Evolutionary conservation across 2,329 filamentous ascomycete genomes (phyloP), one percentile per base, ranked within the genome.

Genomic region (Neopestalotiopsis sp.): DNA sequence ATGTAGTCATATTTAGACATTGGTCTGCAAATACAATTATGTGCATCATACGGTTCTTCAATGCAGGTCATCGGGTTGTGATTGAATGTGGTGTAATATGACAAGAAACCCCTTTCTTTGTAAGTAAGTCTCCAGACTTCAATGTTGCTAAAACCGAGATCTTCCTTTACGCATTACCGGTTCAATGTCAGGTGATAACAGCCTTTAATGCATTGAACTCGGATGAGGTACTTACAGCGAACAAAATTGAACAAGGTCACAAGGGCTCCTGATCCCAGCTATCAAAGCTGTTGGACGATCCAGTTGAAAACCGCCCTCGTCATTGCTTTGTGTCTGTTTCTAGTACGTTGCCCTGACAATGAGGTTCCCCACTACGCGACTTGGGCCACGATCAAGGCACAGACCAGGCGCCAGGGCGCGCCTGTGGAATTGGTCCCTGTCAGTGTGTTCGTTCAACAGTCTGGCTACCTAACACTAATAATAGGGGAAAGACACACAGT

Each of bases 291-390:
- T 10, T 38, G 20, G 14, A 58, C 13, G 14, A 58, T 17, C 56
- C 17, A 58, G 12, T 20, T 49, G 42, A 49, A 49, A 49, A n/a
- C 24, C 24, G 20, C 57, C 57, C 28, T 59, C 57, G 57, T 59
- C 30, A 34, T 20, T 62, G 59, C 30, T 59, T 30, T 59, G 24
- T 34, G 30, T 14, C 20, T 34, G 30, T 56, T 17, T 17, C 34
- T 17, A 40, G 59, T 17, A 30, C 69, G 75, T 78, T 77, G 75
- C 76, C 73, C 75, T 74, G 75, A 73, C 75, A 75, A 77, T 77
- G 60, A 30, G 24, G 13, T 24, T 34, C 40, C 66, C 49, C 64
- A 57, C 61, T 24, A 52, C 42, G 30, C 17, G 34, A 66, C 14
- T 45, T 66, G 52, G 64, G 64, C 56, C 56, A 34, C 66, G 68